Percentiles rank a stretch among this genome's conserved stretches.
Evolutionary conservation across 176 grass and related monocot species (phyloP).

Genomic region (Raddia distichophylla): DNA sequence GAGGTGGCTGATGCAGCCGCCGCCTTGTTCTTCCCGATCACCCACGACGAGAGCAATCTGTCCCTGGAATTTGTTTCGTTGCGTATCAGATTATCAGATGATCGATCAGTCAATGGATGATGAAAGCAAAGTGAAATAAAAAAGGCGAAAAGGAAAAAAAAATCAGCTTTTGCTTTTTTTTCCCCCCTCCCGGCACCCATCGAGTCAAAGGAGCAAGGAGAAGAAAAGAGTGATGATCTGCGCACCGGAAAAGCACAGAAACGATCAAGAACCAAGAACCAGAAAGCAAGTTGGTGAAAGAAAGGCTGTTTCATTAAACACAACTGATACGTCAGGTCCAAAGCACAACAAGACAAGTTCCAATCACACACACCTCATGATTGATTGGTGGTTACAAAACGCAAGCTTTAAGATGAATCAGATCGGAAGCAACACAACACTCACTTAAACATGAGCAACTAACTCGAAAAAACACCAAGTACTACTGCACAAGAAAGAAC

Average conservation of each 20-base stretch:
- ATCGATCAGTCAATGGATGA: background rate
- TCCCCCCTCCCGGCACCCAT: background rate
- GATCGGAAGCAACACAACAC: background rate
- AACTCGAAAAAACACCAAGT: background rate
- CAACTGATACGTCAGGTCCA: background rate
- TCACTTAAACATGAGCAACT: background rate
- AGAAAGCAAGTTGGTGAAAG: background rate
- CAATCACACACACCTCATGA: background rate
- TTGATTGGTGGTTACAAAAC: background rate
- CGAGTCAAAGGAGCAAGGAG: slow-evolving; percentile 42
- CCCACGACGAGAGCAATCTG: slow-evolving; percentile 29
- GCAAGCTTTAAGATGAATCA: background rate
- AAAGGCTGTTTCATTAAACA: background rate
- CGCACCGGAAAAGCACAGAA: slow-evolving; percentile 24
- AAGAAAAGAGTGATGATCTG: background rate
- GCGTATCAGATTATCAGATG: background rate
- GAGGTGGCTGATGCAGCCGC: background rate
- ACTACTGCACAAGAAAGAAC: background rate
- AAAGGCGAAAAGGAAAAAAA: slow-evolving; percentile 31
- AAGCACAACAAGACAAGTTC: background rate
- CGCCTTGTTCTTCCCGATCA: slow-evolving; percentile 35
- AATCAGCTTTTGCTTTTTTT: slow-evolving; percentile 46
- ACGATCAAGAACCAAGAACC: background rate
- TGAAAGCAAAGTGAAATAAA: background rate
- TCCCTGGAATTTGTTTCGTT: slow-evolving; percentile 41